phyloP scores from a whole-genome alignment of 257 asterid species.

The Leptodermis oblonga region DNA sequence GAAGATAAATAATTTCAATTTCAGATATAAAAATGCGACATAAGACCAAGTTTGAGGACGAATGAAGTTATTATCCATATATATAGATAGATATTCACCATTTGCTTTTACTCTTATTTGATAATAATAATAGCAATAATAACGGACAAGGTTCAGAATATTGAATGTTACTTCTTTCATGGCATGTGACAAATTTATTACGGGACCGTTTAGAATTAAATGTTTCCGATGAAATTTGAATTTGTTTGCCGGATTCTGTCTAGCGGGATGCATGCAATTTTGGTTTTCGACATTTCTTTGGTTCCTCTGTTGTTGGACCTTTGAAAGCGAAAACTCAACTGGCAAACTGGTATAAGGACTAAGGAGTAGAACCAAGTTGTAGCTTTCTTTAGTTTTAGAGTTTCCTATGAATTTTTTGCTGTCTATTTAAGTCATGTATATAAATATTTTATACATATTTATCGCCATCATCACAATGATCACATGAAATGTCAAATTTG shows the following conservation, averaged over 20 bases:
- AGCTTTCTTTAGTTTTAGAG: not conserved
- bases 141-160: not conserved
- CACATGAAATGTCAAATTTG: no score
- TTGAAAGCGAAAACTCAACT: not conserved
- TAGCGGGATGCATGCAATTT: not conserved
- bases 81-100: no score
- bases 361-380: not conserved
- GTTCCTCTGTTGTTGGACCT: not conserved
- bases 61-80: no score
- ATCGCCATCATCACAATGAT: no score
- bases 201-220: constrained; percentile 9
- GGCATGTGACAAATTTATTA: constrained; percentile 23
- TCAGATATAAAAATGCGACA: no score
- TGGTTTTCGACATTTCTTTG: not conserved
- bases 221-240: not conserved
- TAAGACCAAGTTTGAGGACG: no score
- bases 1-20: no score
- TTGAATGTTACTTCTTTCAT: constrained; percentile 6
- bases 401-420: not conserved
- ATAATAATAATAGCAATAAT: no score
- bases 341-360: no score
- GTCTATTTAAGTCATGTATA: no score
- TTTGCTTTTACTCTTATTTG: no score
- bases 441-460: no score
- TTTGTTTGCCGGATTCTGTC: not conserved